A percentile compares a stretch with the other conserved stretches of the same genome.
Conservation (phyloP, 257 asterid genomes). For the Ajuga chamaepitys region DNA sequence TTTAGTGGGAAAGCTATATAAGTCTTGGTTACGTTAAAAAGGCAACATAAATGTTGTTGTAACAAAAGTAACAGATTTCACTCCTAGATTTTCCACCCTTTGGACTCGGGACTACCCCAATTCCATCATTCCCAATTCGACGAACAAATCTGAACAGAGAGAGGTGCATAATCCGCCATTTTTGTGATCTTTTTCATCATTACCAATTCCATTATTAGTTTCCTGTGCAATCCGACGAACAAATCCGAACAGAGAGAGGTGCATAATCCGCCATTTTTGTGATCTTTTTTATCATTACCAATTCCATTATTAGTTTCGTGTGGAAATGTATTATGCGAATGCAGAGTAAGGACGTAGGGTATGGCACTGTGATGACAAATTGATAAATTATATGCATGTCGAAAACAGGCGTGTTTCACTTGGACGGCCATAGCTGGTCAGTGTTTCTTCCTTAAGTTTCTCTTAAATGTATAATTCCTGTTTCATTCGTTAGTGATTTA, state of each 20-base stretch:
- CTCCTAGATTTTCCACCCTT: constrained; percentile 21
- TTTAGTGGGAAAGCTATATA: too few relatives aligned
- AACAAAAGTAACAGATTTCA: constrained; percentile 12
- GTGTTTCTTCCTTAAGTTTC: constrained; percentile 2
- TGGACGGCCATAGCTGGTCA: constrained; percentile 40
- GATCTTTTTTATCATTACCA: not conserved
- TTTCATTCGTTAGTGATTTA: not conserved
- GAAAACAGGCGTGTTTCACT: constrained; percentile 32
- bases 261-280: not conserved
- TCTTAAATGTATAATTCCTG: not conserved
- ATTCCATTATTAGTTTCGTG: not conserved
- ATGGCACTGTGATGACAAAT: constrained; percentile 11
- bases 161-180: not conserved
- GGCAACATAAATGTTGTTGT: too few relatives aligned
- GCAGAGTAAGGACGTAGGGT: not conserved
- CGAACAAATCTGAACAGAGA: not conserved
- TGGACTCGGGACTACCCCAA: constrained; percentile 17
- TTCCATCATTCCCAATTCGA: constrained; percentile 3
- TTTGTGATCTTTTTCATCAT: not conserved
- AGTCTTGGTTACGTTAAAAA: too few relatives aligned
- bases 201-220: not conserved
- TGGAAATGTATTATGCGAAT: not conserved
- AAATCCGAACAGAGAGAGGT: not conserved
- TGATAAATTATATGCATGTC: constrained; percentile 39
- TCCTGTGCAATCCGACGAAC: not conserved